Evolutionary conservation across 768 basidiomycete genomes (phyloP), one percentile per base, ranked within the genome.

Genomic region (Infundibulicybe gibba): DNA sequence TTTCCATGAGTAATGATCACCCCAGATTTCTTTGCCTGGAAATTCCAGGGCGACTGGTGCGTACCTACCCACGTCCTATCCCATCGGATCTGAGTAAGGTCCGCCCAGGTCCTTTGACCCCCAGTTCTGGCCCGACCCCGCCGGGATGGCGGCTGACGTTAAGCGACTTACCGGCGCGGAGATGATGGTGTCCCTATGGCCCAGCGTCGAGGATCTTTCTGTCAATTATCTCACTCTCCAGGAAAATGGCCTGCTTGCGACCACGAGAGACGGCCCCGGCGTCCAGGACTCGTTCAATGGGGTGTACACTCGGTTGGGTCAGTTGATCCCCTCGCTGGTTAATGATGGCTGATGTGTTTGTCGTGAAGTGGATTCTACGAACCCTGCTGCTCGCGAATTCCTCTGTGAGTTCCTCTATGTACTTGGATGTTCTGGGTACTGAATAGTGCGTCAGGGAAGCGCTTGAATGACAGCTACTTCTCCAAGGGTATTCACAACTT

Each of bases 121-220:
- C 5, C 54, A 61, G 37, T 66, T 62, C 41, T 68, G 59, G 56
- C 67, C 67, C 2, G 64, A 67, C 48, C 65, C 64, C 38, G 59
- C 58, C 9, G 52, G 32, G 15, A 68, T 68, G 67, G 63, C 64
- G 8, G 56, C 61, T 15, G 49, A 60, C 43, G 67, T 67, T 30
- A 68, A 67, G 44, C 52, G 49, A 5, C 56, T 67, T 30, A 68
- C 67, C 9, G 67, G 67, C 1, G 67, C 67, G 9, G 65, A 68
- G 47, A 60, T 68, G 60, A 68, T 68, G 67, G 67, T 67, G 6
- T 68, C 67, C 8, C 53, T 68, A 31, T 68, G 67, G 67, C 67
- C 67, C 2, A 67, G 65, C 41, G 64, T 68, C 16, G 67, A 68
- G 49, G 67, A 67, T 45, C 46, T 62, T n/a, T 68, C 67, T 3